Conservation (phyloP, 257 asterid species). For the Capsicum rhomboideum region DNA sequence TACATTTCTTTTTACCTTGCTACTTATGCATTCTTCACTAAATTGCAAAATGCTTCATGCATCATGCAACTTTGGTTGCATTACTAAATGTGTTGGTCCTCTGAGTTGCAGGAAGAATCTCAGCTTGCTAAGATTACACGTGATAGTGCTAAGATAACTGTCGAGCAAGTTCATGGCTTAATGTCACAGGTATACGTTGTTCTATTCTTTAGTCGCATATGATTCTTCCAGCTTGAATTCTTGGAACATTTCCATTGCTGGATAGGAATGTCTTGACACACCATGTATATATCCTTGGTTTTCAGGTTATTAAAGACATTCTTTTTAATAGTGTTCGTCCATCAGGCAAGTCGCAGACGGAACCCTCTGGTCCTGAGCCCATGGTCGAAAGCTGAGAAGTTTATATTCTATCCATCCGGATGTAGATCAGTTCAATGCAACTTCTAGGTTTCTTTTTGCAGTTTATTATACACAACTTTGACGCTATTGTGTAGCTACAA, state of each 20-base stretch:
- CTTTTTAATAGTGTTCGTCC: constrained; percentile 83
- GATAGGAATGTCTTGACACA: neutral
- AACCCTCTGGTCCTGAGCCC: constrained; percentile 74
- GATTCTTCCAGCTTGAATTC: neutral
- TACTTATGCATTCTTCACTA: neutral
- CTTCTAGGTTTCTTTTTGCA: neutral
- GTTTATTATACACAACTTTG: neutral
- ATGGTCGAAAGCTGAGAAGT: constrained; percentile 68
- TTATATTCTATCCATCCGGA: neutral
- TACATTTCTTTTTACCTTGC: neutral
- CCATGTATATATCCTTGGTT: neutral
- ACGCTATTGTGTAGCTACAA: neutral
- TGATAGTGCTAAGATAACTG: constrained; percentile 91
- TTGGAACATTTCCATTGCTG: neutral
- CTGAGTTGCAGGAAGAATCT: constrained; percentile 76
- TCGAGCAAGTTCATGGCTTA: constrained; percentile 96
- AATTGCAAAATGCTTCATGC: neutral
- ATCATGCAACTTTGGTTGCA: neutral
- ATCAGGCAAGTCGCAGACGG: constrained; percentile 41
- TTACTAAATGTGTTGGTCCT: neutral
- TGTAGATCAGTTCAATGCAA: neutral
- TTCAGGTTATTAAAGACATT: constrained; percentile 87
- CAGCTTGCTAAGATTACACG: constrained; percentile 90
- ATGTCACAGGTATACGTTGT: constrained; percentile 72
- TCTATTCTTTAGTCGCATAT: neutral